Evolutionary conservation across 148 eudicot species (phyloP).

Genomic region (Silene uniflora): DNA sequence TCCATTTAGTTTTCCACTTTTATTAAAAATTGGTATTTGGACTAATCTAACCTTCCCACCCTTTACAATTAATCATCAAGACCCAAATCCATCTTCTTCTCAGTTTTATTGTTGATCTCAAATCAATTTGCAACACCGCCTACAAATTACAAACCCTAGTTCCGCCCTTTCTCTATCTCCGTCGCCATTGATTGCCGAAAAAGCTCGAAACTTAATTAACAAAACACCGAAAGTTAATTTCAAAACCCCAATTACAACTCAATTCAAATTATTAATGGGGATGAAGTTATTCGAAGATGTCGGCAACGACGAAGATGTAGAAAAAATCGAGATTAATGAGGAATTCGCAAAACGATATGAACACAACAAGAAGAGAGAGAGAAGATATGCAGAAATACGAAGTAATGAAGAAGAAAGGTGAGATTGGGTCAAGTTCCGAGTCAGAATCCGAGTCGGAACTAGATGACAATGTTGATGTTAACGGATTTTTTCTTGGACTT

Average conservation of each 20-base stretch:
- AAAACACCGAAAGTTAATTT: not conserved
- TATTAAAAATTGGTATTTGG: no score
- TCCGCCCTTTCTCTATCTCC: not conserved
- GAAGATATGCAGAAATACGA: constrained; percentile 37
- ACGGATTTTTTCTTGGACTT: constrained; percentile 46
- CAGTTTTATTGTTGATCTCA: no score
- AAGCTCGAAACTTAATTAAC: no score
- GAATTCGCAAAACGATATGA: constrained; percentile 75
- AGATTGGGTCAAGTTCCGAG: constrained; percentile 38
- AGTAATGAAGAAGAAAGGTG: constrained; percentile 39
- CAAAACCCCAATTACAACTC: constrained; percentile 5
- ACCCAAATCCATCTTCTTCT: no score
- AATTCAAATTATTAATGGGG: constrained; percentile 18
- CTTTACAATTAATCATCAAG: no score
- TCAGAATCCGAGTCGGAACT: constrained; percentile 34
- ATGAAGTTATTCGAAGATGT: constrained; percentile 58
- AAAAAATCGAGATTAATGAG: constrained; percentile 56
- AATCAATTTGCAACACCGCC: no score
- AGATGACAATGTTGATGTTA: constrained; percentile 9
- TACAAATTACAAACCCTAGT: not conserved
- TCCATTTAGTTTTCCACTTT: no score
- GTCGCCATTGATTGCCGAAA: not conserved
- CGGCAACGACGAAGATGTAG: constrained; percentile 34
- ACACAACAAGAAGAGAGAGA: constrained; percentile 72
- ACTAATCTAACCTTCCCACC: no score